Base-by-base conservation (phyloP, 768 basidiomycete genomes). In the Tricholomella constricta region DNA sequence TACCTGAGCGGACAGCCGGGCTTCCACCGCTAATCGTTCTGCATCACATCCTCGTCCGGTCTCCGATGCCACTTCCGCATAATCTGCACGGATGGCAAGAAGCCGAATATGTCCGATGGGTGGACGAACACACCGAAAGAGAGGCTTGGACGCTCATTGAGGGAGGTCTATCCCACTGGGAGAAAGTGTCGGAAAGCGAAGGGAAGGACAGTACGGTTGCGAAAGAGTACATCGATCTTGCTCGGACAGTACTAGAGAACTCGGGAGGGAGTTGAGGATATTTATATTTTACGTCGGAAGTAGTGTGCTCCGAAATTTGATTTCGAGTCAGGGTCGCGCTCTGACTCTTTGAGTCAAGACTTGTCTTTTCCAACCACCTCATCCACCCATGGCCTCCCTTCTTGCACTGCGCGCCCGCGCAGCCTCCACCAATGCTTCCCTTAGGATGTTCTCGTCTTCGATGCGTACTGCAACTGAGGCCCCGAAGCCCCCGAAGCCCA, bases 41-140 rank as follows among this genome's bases (percentile, higher is more conserved):
- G 14, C 95, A 98, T 64, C 88, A 97, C 58, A 88, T 97, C 61
- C 78, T 97, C 29, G 94, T 98, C 22, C 86, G 92, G 9, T 92
- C 92, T 2, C 87, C 90, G 0, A 78, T 92, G 48, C 82, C 89
- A 5, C 78, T 98, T 34, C 96, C 97, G 9, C 93, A 99, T 66
- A 79, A 82, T 44, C 69, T 94, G 50, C 94, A 98, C 64, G 88
- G 89, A 0, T 98, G 97, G 96, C 88, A 91, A 52, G 94, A 98
- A 65, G 81, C 88, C 3, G 97, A 98, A 73, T 99, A 99, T 68
- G 91, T 97, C 44, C 83, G 91, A 38, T 99, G 95, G 94, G 79
- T 98, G 11, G 89, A 92, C 54, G 95, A 97, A 65, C 97, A 98
- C 63, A 76, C 84, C 2, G 84, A 87, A 54, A 80, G 78, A 54